Percentiles rank a stretch among this genome's conserved stretches.
phyloP scores from a whole-genome alignment of 192 early-diverging fungal species.

The Physocladia obscura region DNA sequence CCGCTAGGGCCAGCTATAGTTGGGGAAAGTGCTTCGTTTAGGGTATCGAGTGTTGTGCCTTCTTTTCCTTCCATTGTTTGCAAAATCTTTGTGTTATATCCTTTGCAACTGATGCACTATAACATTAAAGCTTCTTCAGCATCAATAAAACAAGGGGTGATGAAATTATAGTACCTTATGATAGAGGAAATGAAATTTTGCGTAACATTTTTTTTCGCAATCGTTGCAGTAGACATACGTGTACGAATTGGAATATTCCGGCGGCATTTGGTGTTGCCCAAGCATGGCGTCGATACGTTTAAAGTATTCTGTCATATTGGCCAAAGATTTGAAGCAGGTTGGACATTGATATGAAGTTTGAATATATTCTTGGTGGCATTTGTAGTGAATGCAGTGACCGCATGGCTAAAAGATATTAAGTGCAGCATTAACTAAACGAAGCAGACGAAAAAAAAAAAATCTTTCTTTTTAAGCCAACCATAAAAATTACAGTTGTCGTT shows the following conservation, averaged over 20 bases:
- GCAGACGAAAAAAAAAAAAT: not conserved
- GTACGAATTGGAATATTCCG: slow-evolving; percentile 74
- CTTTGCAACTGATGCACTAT: slow-evolving; percentile 75
- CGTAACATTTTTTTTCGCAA: slow-evolving; percentile 79
- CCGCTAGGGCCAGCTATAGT: not conserved
- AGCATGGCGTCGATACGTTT: slow-evolving; percentile 78
- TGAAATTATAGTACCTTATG: too few species aligned
- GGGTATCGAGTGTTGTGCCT: slow-evolving; percentile 9
- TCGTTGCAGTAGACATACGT: slow-evolving; percentile 91
- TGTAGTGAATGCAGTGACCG: slow-evolving; percentile 88
- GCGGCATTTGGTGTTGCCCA: slow-evolving; percentile 81
- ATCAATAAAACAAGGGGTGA: too few species aligned
- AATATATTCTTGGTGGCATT: slow-evolving; percentile 79
- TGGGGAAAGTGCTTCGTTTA: slow-evolving; percentile 15
- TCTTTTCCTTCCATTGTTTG: slow-evolving; percentile 51
- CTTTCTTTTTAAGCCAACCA: slow-evolving; percentile 54
- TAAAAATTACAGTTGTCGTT: slow-evolving; percentile 74
- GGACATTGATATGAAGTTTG: slow-evolving; percentile 94
- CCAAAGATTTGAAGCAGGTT: slow-evolving; percentile 87
- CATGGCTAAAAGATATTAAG: slow-evolving; percentile 74
- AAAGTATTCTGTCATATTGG: slow-evolving; percentile 81
- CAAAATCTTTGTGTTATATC: slow-evolving; percentile 90
- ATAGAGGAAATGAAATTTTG: slow-evolving; percentile 93
- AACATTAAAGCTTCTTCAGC: too few species aligned
- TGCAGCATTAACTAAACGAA: not conserved